Base-by-base conservation (phyloP, 768 basidiomycete species). In the Psilocybe tampanensis region DNA sequence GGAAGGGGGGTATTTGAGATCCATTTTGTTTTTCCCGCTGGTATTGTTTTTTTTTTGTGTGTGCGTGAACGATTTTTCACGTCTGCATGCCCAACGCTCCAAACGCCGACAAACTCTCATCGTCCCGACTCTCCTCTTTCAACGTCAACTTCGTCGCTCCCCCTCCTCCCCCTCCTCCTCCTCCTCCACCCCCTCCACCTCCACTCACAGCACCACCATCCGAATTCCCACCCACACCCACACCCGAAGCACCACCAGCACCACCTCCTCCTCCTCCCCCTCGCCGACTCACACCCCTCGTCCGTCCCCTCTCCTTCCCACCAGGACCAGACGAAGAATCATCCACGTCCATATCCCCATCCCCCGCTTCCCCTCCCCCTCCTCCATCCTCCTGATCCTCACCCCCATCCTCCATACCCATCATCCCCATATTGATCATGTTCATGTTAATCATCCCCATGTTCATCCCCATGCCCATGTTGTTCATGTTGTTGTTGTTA, bases 341-440 rank as follows among this genome's bases (percentile, higher is more conserved):
- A 45, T 66, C 64, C 34, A 61, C 59, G 45, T 64, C 64, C 61
- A 54, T 62, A 48, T 63, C 65, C 33, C 60, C 64, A 12, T 65
- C 65, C n/a, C n/a, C n/a, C n/a, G n/a, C n/a, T n/a, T n/a, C n/a
- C n/a, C n/a, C n/a, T n/a, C n/a, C n/a, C 24, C 51, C 63, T 1
- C 47, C 56, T 24, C 60, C 19, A 43, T 60, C 24, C 23, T 47
- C 23, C 54, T 21, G 58, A 52, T 34, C 56, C 63, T 55, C 56
- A 64, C 32, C 54, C 54, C 43, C 22, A 34, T 36, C 48, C 54
- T 51, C 42, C 32, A 36, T 51, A 1, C 70, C 72, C 65, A 23
- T 61, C 63, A 18, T 65, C 62, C 43, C 52, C 64, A 19, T 52
- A 62, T 1, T 47, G 53, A 29, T 62, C 54, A 44, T 63, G 21